A percentile compares a stretch with the other conserved stretches of the same genome.
phyloP scores from a whole-genome alignment of 1,284 basidiomycete genomes.

The Chalciporus sp. region DNA sequence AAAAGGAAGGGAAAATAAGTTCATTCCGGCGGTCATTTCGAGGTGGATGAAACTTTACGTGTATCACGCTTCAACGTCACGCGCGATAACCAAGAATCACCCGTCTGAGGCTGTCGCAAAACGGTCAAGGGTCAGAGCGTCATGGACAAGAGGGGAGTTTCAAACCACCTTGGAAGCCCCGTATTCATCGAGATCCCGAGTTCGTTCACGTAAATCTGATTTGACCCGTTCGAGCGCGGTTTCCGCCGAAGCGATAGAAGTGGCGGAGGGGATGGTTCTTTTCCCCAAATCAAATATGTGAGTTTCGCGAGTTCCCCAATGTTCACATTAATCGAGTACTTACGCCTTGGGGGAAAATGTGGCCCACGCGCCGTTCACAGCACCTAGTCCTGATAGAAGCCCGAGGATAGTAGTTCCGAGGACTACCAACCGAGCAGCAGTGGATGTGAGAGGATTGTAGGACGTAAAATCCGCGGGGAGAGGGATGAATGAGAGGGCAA shows the following conservation, averaged over 20 bases:
- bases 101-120: constrained; percentile 24
- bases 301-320: constrained; percentile 3
- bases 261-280: constrained; percentile 23
- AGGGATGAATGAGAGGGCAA: constrained; percentile 65
- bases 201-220: constrained; percentile 34
- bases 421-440: constrained; percentile 68
- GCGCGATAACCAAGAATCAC: constrained; percentile 33
- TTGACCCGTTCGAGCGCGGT: constrained; percentile 36
- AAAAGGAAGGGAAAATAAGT: constrained; percentile 4
- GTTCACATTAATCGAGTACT: constrained; percentile 21
- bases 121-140: constrained; percentile 7
- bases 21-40: neutral
- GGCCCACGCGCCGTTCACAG: constrained; percentile 65
- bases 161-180: constrained; percentile 27
- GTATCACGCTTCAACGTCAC: constrained; percentile 34
- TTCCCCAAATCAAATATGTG: constrained; percentile 17
- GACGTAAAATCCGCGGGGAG: constrained; percentile 53
- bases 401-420: constrained; percentile 75
- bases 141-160: constrained; percentile 5
- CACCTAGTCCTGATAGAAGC: constrained; percentile 73
- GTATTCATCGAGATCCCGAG: constrained; percentile 28
- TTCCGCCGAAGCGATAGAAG: constrained; percentile 35
- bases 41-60: constrained; percentile 24
- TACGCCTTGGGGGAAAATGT: constrained; percentile 34
- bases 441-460: constrained; percentile 45